Evolutionary conservation across 1,284 basidiomycete species (phyloP).

Genomic region (Pseudozyma sp.): DNA sequence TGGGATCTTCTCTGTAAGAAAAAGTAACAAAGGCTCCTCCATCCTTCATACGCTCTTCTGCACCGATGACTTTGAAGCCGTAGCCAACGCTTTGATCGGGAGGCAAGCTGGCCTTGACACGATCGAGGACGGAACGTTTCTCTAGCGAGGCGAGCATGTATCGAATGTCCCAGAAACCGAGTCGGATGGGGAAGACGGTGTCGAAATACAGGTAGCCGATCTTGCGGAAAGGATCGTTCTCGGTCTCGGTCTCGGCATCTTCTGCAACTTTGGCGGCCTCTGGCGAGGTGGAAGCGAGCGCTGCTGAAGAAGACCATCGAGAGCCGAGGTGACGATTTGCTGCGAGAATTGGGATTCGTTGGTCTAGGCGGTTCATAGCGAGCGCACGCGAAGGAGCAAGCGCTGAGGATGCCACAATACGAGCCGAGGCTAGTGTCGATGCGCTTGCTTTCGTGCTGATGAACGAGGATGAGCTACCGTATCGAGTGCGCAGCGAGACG

Average conservation of each 20-base stretch:
- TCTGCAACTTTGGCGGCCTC: slow-evolving; percentile 50
- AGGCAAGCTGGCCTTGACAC: slow-evolving; percentile 50
- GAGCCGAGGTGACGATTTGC: not conserved
- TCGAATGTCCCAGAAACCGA: slow-evolving; percentile 59
- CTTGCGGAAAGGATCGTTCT: slow-evolving; percentile 50
- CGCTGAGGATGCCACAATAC: too few relatives aligned
- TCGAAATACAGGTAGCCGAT: slow-evolving; percentile 61
- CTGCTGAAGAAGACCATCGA: slow-evolving; percentile 41
- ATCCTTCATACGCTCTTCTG: slow-evolving; percentile 57
- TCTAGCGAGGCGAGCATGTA: slow-evolving; percentile 49
- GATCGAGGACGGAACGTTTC: slow-evolving; percentile 43
- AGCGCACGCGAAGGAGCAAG: too few relatives aligned
- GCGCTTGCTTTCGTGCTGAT: slow-evolving; percentile 3
- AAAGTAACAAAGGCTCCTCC: slow-evolving; percentile 60
- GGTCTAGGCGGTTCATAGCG: too few relatives aligned
- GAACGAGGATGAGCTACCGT: slow-evolving; percentile 2
- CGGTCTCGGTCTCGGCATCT: slow-evolving; percentile 42
- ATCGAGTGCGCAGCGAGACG: not conserved
- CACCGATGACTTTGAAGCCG: slow-evolving; percentile 60
- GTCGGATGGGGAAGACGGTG: slow-evolving; percentile 60
- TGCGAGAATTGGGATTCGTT: not conserved
- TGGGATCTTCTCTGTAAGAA: slow-evolving; percentile 41
- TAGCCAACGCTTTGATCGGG: slow-evolving; percentile 51
- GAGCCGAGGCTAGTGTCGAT: slow-evolving; percentile 7
- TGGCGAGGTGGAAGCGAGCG: slow-evolving; percentile 40